Base-by-base conservation (phyloP, 1,284 basidiomycete genomes). In the Ustilago hordei region DNA sequence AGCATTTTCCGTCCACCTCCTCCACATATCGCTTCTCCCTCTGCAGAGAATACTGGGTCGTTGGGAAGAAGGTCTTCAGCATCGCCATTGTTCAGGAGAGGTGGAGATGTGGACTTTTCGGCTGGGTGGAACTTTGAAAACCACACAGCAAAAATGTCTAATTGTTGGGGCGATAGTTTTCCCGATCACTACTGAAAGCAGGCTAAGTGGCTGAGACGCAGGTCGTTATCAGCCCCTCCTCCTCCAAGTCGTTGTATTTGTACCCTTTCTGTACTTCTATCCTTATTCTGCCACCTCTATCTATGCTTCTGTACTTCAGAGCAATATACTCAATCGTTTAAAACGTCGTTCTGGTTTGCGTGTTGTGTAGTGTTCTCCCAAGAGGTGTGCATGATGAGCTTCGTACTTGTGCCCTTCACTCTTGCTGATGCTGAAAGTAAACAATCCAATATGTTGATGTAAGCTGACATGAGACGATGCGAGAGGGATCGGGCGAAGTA, bases 61-160 rank as follows among this genome's bases (percentile, higher is more conserved):
- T 31, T 50, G 23, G 3, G 7, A 31, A 55, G 55, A 8, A 56
- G 15, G 15, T 38, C 43, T 17, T 23, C 45, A 11, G 13, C 45
- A 4, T 28, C 57, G 13, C 23, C 57, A n/a, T 34, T 23, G 17
- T 11, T 15, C 11, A 28, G 48, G 23, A 53, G 39, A 13, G 39
- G 36, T 19, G 39, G 39, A 36, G 55, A 32, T 31, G 32, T 41
- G 0, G 70, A 73, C n/a, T 73, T 73, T 36, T 64, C 63, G 3
- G 61, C 64, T 4, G 70, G 70, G 2, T 73, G 65, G 64, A 60
- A 48, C 3, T 73, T 73, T 32, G 70, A 73, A 47, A 31, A n/a
- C 12, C 61, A 50, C 11, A 39, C 61, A 31, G 61, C 61, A 4
- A 36, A 12, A 3, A 7, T 56, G 8, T 34, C 12, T 9, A 15